Evolutionary conservation across 2,329 filamentous ascomycete species (phyloP).

Genomic region (Venturia oleaginea): DNA sequence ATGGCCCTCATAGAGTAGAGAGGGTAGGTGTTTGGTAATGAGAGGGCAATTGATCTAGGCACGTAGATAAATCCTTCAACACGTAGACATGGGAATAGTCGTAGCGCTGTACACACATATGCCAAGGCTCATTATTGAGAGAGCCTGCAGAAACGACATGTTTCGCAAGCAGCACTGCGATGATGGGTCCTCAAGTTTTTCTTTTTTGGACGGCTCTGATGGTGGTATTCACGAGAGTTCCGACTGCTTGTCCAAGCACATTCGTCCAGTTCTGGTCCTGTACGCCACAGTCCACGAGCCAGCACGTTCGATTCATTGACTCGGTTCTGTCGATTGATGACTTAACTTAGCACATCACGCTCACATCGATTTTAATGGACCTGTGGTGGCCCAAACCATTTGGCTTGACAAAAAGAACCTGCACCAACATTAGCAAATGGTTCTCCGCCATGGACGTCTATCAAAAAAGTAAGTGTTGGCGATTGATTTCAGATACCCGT

Average conservation of each 20-base stretch:
- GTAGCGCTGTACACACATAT: slow-evolving; percentile 66
- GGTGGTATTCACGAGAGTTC: not conserved
- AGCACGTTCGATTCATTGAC: not conserved
- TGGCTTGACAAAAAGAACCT: not conserved
- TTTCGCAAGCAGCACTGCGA: not conserved
- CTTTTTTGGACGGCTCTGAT: not conserved
- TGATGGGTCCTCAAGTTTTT: not conserved
- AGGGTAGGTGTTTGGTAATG: slow-evolving; percentile 60
- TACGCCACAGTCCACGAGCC: not conserved
- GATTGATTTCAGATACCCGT: slow-evolving; percentile 33
- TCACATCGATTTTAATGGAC: not conserved
- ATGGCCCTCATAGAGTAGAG: slow-evolving; percentile 38
- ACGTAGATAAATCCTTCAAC: slow-evolving; percentile 60
- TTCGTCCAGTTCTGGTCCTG: not conserved
- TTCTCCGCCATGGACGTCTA: not conserved
- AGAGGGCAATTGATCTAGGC: slow-evolving; percentile 49
- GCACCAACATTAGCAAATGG: not conserved
- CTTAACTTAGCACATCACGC: not conserved
- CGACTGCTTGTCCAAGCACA: no score
- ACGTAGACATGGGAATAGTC: slow-evolving; percentile 48
- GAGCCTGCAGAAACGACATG: not conserved
- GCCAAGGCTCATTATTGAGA: slow-evolving; percentile 29
- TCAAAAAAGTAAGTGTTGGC: not conserved
- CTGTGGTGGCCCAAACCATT: not conserved
- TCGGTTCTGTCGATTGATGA: not conserved